phyloP scores from a whole-genome alignment of 1,139 yeast species.

The Zygosaccharomyces sapae region DNA sequence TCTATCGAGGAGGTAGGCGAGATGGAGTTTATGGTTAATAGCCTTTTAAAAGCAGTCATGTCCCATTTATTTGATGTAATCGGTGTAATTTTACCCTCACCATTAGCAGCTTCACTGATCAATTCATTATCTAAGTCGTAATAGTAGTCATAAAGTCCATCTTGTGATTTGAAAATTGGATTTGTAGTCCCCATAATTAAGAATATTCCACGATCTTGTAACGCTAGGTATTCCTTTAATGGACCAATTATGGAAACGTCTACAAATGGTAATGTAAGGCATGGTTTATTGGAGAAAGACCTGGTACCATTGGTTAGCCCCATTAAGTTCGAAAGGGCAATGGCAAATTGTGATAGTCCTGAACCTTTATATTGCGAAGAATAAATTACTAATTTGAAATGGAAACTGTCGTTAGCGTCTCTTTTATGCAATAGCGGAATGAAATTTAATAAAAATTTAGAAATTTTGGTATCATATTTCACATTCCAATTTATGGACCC shows the following conservation, averaged over 20 bases:
- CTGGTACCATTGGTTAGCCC: neutral
- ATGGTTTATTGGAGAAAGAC: constrained; percentile 16
- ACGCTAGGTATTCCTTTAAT: constrained; percentile 15
- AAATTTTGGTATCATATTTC: constrained; percentile 18
- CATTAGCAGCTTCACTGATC: constrained; percentile 11
- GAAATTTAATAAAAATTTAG: constrained; percentile 23
- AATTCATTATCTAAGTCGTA: constrained; percentile 29
- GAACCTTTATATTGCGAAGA: constrained; percentile 26
- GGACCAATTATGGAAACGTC: constrained; percentile 31
- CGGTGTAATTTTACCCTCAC: constrained; percentile 6
- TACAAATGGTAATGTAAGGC: constrained; percentile 29
- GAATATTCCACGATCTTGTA: constrained; percentile 7
- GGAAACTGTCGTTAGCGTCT: constrained; percentile 12
- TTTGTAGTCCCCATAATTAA: constrained; percentile 33
- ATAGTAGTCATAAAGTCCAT: constrained; percentile 30
- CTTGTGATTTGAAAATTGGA: constrained; percentile 31
- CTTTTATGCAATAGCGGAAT: constrained; percentile 15
- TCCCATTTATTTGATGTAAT: constrained; percentile 12
- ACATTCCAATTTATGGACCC: constrained; percentile 20
- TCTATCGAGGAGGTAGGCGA: constrained; percentile 7
- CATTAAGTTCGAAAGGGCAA: constrained; percentile 25
- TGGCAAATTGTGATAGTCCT: constrained; percentile 26
- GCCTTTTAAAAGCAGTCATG: constrained; percentile 14
- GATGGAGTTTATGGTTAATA: constrained; percentile 11
- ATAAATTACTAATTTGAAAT: constrained; percentile 22